Evolutionary conservation across 805 yeast species (phyloP).

Genomic region (Nakazawaea pomicola): DNA sequence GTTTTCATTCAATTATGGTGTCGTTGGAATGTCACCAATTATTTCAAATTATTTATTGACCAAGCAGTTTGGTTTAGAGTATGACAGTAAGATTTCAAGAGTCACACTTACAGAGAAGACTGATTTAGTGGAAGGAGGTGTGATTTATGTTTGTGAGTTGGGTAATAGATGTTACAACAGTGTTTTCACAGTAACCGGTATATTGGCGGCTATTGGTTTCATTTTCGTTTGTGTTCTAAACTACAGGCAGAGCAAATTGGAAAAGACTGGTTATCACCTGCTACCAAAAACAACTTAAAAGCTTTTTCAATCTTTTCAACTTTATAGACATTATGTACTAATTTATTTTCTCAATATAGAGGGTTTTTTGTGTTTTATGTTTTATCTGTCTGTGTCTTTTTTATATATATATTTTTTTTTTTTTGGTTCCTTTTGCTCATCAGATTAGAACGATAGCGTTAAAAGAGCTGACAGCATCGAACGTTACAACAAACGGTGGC

Average conservation of each 20-base stretch:
- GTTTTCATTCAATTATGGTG: conserved; percentile 72
- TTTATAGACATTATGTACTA: neutral
- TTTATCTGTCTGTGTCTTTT: too few species aligned
- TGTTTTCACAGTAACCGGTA: conserved; percentile 35
- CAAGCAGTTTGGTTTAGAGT: conserved; percentile 55
- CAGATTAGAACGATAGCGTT: too few species aligned
- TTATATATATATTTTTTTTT: too few species aligned
- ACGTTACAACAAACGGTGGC: too few species aligned
- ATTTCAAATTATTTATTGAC: conserved; percentile 57
- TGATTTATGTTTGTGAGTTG: conserved; percentile 20
- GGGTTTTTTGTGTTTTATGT: too few species aligned
- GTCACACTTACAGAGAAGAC: conserved; percentile 6
- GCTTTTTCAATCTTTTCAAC: neutral
- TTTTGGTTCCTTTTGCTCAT: too few species aligned
- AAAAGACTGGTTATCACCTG: neutral
- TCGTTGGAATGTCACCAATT: conserved; percentile 62
- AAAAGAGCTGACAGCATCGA: too few species aligned
- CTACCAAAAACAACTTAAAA: conserved; percentile 1
- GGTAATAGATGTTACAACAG: conserved; percentile 29
- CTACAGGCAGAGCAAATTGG: conserved; percentile 3
- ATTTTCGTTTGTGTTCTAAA: conserved; percentile 19
- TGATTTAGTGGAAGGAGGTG: neutral
- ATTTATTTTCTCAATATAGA: neutral
- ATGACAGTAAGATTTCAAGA: conserved; percentile 41
- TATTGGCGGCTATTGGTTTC: conserved; percentile 25